Evolutionary conservation across 345 rosid genomes (phyloP).

Genomic region (Raphanus sativus): DNA sequence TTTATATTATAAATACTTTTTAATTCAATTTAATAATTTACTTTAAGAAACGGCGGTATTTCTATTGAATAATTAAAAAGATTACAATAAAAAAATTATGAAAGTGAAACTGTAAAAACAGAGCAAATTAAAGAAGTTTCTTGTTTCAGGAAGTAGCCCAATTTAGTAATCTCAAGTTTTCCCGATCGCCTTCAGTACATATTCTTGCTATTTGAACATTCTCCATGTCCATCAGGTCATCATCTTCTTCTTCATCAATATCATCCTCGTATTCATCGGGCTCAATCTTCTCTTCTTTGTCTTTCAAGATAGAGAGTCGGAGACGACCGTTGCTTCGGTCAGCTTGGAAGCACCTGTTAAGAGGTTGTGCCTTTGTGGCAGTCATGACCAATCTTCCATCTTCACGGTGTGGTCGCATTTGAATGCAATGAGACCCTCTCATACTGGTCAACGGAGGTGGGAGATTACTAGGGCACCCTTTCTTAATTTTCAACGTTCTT

Average conservation of each 20-base stretch:
- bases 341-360: conserved; percentile 46
- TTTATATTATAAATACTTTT: not conserved
- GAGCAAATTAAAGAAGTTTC: conserved; percentile 24
- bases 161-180: conserved; percentile 46
- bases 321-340: conserved; percentile 85
- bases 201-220: conserved; percentile 39
- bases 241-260: conserved; percentile 6
- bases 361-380: conserved; percentile 48
- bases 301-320: conserved; percentile 47
- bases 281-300: conserved; percentile 32
- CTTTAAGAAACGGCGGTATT: conserved; percentile 16
- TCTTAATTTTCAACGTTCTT: conserved; percentile 36
- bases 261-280: conserved; percentile 7
- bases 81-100: not conserved
- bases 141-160: conserved; percentile 58
- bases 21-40: not conserved
- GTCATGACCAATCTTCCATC: conserved; percentile 67
- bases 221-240: conserved; percentile 30
- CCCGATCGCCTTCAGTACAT: conserved; percentile 50
- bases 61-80: not conserved
- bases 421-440: conserved; percentile 54
- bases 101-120: conserved; percentile 33
- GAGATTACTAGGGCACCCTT: conserved; percentile 36
- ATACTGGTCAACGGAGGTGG: conserved; percentile 89
- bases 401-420: conserved; percentile 63